phyloP scores from a whole-genome alignment of 2,329 filamentous ascomycete genomes.

The Hymenoscyphus infarciens region DNA sequence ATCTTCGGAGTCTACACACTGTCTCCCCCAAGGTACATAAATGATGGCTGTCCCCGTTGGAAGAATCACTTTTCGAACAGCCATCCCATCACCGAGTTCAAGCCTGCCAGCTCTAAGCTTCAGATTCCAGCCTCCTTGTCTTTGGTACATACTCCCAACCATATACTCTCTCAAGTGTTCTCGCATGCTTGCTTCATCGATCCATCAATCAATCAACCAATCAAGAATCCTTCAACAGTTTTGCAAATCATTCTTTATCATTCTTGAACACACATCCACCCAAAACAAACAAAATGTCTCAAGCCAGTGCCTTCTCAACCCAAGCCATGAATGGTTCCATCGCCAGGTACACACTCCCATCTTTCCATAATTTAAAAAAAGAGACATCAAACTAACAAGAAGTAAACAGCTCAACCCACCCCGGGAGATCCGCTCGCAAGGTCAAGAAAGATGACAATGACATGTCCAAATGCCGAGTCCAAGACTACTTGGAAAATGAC shows the following conservation, averaged over 20 bases:
- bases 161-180: too few species aligned
- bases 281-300: neutral
- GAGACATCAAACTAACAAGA: neutral
- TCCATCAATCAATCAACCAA: too few species aligned
- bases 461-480: neutral
- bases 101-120: neutral
- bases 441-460: neutral
- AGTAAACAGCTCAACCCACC: too few species aligned
- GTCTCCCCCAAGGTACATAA: neutral
- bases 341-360: neutral
- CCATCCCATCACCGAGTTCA: too few species aligned
- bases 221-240: too few species aligned
- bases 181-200: too few species aligned
- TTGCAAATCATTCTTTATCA: too few species aligned
- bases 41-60: neutral
- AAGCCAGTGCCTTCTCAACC: neutral
- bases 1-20: neutral
- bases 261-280: neutral
- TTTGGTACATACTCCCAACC: too few species aligned
- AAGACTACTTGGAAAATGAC: neutral
- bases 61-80: neutral
- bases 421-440: neutral
- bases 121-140: neutral
- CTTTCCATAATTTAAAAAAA: neutral
- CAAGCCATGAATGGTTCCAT: slow-evolving; percentile 1